phyloP scores from a whole-genome alignment of 164 flowering plant species.

The Stephania cephalantha region DNA sequence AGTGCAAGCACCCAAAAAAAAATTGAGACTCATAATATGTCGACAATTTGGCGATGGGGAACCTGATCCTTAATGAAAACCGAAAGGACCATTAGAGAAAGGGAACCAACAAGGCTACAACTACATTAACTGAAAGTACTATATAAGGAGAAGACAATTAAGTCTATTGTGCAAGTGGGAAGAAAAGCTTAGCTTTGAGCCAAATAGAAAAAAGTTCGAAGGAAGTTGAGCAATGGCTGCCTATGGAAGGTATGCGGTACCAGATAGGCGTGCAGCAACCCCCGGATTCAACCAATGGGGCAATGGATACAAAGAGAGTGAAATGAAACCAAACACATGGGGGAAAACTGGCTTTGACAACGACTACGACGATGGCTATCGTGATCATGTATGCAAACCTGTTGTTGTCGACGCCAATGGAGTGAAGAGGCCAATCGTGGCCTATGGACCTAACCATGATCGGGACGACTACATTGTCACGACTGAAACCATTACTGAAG shows the following conservation, averaged over 20 bases:
- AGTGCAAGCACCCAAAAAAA: neutral
- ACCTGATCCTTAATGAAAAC: constrained; percentile 10
- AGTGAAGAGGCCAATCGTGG: constrained; percentile 22
- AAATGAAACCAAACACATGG: constrained; percentile 15
- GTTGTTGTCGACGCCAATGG: constrained; percentile 35
- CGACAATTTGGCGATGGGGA: neutral
- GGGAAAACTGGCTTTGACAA: constrained; percentile 11
- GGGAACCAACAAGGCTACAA: too few relatives aligned
- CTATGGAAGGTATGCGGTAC: constrained; percentile 9
- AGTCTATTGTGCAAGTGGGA: neutral
- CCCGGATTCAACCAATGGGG: constrained; percentile 12
- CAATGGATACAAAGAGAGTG: constrained; percentile 6
- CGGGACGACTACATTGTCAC: constrained; percentile 11
- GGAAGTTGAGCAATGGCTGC: constrained; percentile 13
- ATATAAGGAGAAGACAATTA: constrained; percentile 12
- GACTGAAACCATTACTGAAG: constrained; percentile 24
- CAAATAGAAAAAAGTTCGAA: neutral
- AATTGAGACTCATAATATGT: neutral
- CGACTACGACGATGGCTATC: constrained; percentile 8
- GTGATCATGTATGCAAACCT: constrained; percentile 30
- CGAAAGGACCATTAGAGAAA: neutral
- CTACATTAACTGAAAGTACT: neutral
- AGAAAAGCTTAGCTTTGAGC: constrained; percentile 1
- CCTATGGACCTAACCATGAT: constrained; percentile 8
- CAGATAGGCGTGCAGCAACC: constrained; percentile 7